A percentile compares a stretch with the other conserved stretches of the same genome.
phyloP scores from a whole-genome alignment of 208 protist species.

The Acanthamoeba royreba region DNA sequence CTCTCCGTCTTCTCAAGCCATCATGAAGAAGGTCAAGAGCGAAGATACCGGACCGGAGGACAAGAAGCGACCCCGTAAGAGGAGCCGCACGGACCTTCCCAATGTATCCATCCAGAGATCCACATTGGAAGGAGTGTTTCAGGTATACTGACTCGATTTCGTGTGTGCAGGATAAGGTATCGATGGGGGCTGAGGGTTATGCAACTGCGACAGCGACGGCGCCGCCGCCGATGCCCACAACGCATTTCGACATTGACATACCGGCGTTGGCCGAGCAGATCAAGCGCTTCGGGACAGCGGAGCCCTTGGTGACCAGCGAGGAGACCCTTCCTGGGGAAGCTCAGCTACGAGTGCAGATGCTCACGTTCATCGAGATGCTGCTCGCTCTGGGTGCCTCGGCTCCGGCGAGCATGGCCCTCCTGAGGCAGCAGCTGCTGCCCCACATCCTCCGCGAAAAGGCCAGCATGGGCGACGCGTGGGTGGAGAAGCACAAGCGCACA shows the following conservation, averaged over 20 bases:
- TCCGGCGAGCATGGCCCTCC: background rate
- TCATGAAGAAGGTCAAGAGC: background rate
- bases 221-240: background rate
- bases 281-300: background rate
- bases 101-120: no score
- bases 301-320: background rate
- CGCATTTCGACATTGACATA: background rate
- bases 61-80: background rate
- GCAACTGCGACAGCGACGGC: background rate
- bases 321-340: background rate
- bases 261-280: background rate
- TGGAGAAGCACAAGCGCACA: background rate
- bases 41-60: background rate
- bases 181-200: background rate
- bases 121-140: no score
- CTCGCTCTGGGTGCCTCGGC: background rate
- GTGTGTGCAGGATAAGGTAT: background rate
- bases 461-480: background rate
- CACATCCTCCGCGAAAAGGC: background rate
- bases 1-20: background rate
- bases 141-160: no score
- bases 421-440: background rate
- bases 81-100: background rate
- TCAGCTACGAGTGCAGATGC: background rate
- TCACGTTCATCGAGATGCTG: background rate